Evolutionary conservation across 768 basidiomycete species (phyloP).

Genomic region (Obba rivulosa): DNA sequence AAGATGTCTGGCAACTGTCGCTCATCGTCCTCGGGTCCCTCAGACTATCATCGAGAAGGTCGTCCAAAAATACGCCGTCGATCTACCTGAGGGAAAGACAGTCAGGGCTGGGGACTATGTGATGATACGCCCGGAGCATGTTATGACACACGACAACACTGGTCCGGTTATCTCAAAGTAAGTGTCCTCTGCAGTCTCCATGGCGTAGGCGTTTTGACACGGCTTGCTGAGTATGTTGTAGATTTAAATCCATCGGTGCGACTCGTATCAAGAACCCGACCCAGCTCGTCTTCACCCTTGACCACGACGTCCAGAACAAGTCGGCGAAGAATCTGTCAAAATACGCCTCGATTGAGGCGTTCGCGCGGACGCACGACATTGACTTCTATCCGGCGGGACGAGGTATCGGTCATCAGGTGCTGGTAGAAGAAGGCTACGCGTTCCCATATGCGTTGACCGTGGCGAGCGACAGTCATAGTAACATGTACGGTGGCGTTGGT

Average conservation of each 20-base stretch:
- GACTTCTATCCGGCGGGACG: slow-evolving; percentile 98
- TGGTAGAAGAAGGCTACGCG: slow-evolving; percentile 97
- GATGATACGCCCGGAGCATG: slow-evolving; percentile 97
- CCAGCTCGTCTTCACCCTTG: slow-evolving; percentile 94
- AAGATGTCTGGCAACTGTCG: slow-evolving; percentile 28
- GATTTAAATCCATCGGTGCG: slow-evolving; percentile 94
- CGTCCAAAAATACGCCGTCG: slow-evolving; percentile 96
- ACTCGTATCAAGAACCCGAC: slow-evolving; percentile 71
- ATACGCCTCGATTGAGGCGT: slow-evolving; percentile 87
- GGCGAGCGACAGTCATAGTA: slow-evolving; percentile 93
- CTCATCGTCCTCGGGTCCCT: slow-evolving; percentile 34
- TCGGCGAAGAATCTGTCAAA: slow-evolving; percentile 86
- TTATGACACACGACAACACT: slow-evolving; percentile 98
- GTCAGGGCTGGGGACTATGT: slow-evolving; percentile 98
- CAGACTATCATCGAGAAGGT: slow-evolving; percentile 97
- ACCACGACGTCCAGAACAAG: slow-evolving; percentile 98
- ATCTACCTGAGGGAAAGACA: slow-evolving; percentile 66
- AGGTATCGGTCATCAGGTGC: slow-evolving; percentile 96
- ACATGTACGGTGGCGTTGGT: slow-evolving; percentile 98
- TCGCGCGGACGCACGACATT: slow-evolving; percentile 77
- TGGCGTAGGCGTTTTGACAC: neutral
- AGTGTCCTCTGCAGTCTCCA: slow-evolving; percentile 23
- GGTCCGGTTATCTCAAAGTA: slow-evolving; percentile 97
- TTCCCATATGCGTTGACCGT: slow-evolving; percentile 95
- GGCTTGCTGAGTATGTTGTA: slow-evolving; percentile 22